Evolutionary conservation across 225 moss, liverwort and hornwort genomes (phyloP), one percentile per base, ranked within the genome.

Genomic region (Polytrichum commune): DNA sequence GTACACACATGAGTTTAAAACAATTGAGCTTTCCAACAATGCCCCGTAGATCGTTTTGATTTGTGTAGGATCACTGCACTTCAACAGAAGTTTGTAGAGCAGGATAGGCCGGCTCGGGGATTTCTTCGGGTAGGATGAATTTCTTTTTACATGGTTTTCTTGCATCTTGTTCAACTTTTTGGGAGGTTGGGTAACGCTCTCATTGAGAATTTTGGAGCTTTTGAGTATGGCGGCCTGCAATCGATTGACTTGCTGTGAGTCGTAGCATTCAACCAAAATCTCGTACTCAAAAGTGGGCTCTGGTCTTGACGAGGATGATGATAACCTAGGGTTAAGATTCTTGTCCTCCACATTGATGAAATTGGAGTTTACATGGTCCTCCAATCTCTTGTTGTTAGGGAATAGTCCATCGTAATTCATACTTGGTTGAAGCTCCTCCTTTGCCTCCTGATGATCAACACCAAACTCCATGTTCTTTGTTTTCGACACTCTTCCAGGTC

Each of bases 51-150:
- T 30, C 4, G 16, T 66, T 23, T 30, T 22, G 33, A 66, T 66
- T 13, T 66, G 66, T 35, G 19, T 38, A 22, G 66, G 66, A 23
- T 66, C 66, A 66, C 16, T 33, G 33, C 66, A 66, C 38, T 66
- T 38, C 6, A 66, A 32, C 16, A 38, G 1, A 16, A 66, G 66
- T 5, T 66, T 38, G 33, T 66, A 66, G 23, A 66, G 19, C 23
- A 66, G 1, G 7, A 20, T 32, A 32, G 24, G 66, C 10, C 8
- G 8, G 7, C 24, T 30, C 10, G 19, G 35, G 23, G 22, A 33
- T 20, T n/a, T 38, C 24, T 24, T 66, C 4, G 46, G 22, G 22
- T 10, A 32, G 9, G 66, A 13, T 32, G 66, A 20, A 2, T 22
- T 6, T 4, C 46, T 66, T n/a, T 38, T 53, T 7, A 13, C 33